These are phyloP conservation scores for Ophiostoma ips DNA, from an alignment of 2,329 filamentous ascomycete species.

Conservation along the genomic window DNA sequence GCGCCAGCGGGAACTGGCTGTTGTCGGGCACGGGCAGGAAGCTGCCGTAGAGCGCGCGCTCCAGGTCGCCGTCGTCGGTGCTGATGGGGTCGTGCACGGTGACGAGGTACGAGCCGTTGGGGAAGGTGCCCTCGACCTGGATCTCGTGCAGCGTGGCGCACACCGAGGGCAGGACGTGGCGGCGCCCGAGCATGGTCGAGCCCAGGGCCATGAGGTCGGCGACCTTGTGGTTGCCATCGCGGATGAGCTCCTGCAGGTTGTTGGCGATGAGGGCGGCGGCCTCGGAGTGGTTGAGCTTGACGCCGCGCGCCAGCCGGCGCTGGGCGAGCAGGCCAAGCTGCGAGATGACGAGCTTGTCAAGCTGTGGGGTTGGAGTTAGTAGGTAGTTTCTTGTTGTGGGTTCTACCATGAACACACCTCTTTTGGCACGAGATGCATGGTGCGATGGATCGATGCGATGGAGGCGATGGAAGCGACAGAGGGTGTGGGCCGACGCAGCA, in stretches of 20 bases:
- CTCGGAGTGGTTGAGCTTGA: constrained; percentile 82
- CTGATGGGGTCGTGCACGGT: constrained; percentile 86
- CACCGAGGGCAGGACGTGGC: constrained; percentile 79
- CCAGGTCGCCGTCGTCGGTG: constrained; percentile 72
- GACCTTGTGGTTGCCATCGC: constrained; percentile 86
- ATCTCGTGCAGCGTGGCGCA: constrained; percentile 66
- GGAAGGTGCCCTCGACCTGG: constrained; percentile 90
- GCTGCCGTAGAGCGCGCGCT: constrained; percentile 77
- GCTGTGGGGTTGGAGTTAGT: constrained; percentile 40
- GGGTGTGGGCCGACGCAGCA: not conserved
- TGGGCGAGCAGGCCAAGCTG: constrained; percentile 82
- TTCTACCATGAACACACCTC: constrained; percentile 23
- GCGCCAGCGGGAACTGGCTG: constrained; percentile 52
- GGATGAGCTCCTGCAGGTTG: constrained; percentile 89
- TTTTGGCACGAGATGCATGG: constrained; percentile 24
- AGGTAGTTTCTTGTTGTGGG: no score
- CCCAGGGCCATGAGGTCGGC: constrained; percentile 88
- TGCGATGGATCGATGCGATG: no score
- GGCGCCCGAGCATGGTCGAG: constrained; percentile 80
- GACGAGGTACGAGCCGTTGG: constrained; percentile 79
- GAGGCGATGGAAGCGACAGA: not conserved
- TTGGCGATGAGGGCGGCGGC: constrained; percentile 73
- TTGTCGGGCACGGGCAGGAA: constrained; percentile 69
- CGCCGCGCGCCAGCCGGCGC: constrained; percentile 70
- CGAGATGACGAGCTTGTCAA: constrained; percentile 91